Base-by-base conservation (phyloP, 805 yeast species). In the Starmera amethionina region DNA sequence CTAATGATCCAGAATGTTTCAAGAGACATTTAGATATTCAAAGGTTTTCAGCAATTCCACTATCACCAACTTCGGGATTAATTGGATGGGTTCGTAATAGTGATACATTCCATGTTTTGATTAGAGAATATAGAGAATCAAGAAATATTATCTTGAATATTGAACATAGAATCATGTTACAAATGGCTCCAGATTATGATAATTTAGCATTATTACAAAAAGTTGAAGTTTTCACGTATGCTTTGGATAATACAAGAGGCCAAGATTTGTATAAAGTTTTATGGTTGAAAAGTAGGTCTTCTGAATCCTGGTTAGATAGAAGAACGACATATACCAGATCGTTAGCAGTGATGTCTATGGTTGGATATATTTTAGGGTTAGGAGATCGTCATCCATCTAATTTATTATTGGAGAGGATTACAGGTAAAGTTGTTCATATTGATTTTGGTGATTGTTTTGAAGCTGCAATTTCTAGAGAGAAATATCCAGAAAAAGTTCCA, bases 401-500 rank as follows among this genome's bases (percentile, higher is more conserved):
- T 56, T 72, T 93, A 63, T 86, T 93, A 97, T 74, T 93, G 63
- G 95, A 90, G 59, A 69, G 96, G 46, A 75, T 82, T 38, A 87
- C 97, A 0, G 99, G 99, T 45, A 88, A 90, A 55, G 96, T 93
- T 39, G 75, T 93, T 32, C 99, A 93, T 58, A 90, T 93, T 62
- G 99, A 93, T 70, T 93, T 90, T 63, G 99, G 98, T 49, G 99
- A 93, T 59, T 93, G 99, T 73, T 93, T 93, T 55, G 99, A 93
- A 59, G 96, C 97, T 2, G 98, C 99, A 0, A 88, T 90, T 38
- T 64, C 93, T 45, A 76, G 99, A 49, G 98, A 94, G 51, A 93
- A 93, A 58, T 94, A 84, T 60, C 99, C 99, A 0, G 99, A 93
- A 55, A 90, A 89, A 59, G 98, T 93, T 19, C 99, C 99, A 8